These are phyloP conservation scores for Pseudocercospora cruenta DNA, from an alignment of 2,329 filamentous ascomycete genomes.

Conservation along the genomic window DNA sequence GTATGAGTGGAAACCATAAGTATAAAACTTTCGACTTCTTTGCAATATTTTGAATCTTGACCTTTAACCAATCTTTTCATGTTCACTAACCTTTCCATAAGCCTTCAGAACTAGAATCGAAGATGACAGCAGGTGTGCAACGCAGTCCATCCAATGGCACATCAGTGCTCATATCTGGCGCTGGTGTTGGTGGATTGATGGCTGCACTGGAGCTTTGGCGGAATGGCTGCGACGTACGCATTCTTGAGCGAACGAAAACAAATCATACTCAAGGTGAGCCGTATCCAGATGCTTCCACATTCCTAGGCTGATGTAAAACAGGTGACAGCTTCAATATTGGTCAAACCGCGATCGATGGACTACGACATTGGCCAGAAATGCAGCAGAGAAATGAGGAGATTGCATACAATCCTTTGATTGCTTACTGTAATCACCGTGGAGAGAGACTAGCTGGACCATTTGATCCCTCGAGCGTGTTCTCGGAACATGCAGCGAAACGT, in stretches of 20 bases:
- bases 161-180: slow-evolving; percentile 27
- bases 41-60: too few relatives aligned
- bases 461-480: not conserved
- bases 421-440: slow-evolving; percentile 4
- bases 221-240: slow-evolving; percentile 27
- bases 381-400: slow-evolving; percentile 31
- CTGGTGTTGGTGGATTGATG: slow-evolving; percentile 28
- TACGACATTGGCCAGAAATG: slow-evolving; percentile 59
- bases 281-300: not conserved
- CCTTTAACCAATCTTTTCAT: too few relatives aligned
- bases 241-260: slow-evolving; percentile 21
- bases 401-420: slow-evolving; percentile 2
- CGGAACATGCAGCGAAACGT: not conserved
- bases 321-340: slow-evolving; percentile 47
- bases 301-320: not conserved
- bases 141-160: slow-evolving; percentile 22
- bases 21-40: too few relatives aligned
- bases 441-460: slow-evolving; percentile 6
- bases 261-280: not conserved
- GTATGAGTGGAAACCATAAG: too few relatives aligned
- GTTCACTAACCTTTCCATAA: too few relatives aligned
- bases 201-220: slow-evolving; percentile 29
- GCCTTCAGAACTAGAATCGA: not conserved
- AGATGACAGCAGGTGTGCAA: slow-evolving; percentile 6
- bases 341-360: slow-evolving; percentile 54